A percentile compares a stretch with the other conserved stretches of the same genome.
Conservation (phyloP, 2,329 filamentous ascomycete genomes). For the Xylariaceae sp. region DNA sequence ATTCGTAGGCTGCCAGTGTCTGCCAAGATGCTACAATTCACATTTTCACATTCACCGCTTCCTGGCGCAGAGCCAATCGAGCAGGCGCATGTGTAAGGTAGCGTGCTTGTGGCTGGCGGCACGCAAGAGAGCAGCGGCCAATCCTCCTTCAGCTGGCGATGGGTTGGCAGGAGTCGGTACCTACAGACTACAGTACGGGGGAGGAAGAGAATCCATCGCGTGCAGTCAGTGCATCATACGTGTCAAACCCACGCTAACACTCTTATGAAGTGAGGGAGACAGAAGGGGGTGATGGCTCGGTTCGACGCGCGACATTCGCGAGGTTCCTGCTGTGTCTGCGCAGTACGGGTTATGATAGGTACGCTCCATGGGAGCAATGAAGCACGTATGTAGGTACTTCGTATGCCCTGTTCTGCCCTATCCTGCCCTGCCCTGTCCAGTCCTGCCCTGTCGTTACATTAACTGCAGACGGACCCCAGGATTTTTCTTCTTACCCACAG, state of each 20-base stretch:
- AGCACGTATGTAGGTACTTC: background rate
- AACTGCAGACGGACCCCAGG: background rate
- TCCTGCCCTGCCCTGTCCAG: no score
- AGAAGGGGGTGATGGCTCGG: background rate
- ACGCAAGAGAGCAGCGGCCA: conserved; percentile 24
- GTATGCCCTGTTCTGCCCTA: no score
- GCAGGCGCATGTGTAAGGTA: conserved; percentile 14
- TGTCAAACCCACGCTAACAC: conserved; percentile 20
- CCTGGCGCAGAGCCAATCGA: conserved; percentile 10
- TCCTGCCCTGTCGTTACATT: no score
- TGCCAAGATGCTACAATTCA: background rate
- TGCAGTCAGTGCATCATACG: conserved; percentile 20
- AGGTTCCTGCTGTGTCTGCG: background rate
- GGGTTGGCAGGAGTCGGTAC: background rate
- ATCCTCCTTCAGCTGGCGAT: conserved; percentile 15
- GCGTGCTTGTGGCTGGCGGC: conserved; percentile 19
- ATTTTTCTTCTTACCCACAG: background rate
- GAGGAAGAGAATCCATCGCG: conserved; percentile 14
- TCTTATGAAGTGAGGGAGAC: background rate
- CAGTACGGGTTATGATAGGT: background rate
- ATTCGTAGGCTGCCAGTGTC: background rate
- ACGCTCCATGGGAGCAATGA: background rate
- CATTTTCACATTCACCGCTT: conserved; percentile 26
- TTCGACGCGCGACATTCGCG: conserved; percentile 1
- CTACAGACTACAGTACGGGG: background rate